Evolutionary conservation across 495 filamentous ascomycete species (phyloP).

Genomic region (Talaromyces ruber): DNA sequence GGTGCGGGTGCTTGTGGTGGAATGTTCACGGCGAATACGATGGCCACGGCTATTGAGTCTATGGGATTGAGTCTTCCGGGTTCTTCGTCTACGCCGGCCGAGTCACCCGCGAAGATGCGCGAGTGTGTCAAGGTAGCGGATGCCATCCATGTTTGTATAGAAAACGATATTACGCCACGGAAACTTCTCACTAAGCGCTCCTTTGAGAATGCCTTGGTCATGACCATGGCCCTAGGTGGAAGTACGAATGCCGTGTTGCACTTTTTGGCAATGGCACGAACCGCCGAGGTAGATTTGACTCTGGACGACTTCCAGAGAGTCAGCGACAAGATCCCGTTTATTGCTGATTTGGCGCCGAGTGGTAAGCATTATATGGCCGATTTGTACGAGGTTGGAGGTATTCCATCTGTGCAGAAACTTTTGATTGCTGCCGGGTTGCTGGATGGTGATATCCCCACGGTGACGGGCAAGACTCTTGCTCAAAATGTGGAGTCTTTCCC

Average conservation of each 20-base stretch:
- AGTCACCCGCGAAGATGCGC: slow-evolving; percentile 81
- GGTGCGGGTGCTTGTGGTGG: slow-evolving; percentile 93
- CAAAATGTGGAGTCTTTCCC: slow-evolving; percentile 83
- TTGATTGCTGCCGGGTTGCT: slow-evolving; percentile 75
- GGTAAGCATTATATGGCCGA: slow-evolving; percentile 92
- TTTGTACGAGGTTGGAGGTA: slow-evolving; percentile 87
- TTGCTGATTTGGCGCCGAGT: slow-evolving; percentile 85
- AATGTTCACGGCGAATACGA: slow-evolving; percentile 97
- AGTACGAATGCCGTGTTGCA: slow-evolving; percentile 91
- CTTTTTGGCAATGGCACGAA: slow-evolving; percentile 89
- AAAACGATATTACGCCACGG: slow-evolving; percentile 75
- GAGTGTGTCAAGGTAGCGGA: slow-evolving; percentile 85
- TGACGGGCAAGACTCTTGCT: slow-evolving; percentile 83
- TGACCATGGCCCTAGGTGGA: slow-evolving; percentile 89
- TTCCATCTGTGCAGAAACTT: slow-evolving; percentile 85
- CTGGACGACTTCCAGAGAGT: slow-evolving; percentile 86
- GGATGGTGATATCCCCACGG: slow-evolving; percentile 77
- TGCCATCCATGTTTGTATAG: slow-evolving; percentile 78
- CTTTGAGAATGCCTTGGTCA: slow-evolving; percentile 88
- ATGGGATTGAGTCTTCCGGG: slow-evolving; percentile 90
- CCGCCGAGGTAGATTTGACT: slow-evolving; percentile 73
- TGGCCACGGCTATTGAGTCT: slow-evolving; percentile 92
- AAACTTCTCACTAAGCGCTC: slow-evolving; percentile 77
- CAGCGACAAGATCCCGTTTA: slow-evolving; percentile 81
- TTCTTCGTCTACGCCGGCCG: slow-evolving; percentile 81